Conservation (phyloP, 2,329 filamentous ascomycete genomes). For the Fusarium nelsonii region DNA sequence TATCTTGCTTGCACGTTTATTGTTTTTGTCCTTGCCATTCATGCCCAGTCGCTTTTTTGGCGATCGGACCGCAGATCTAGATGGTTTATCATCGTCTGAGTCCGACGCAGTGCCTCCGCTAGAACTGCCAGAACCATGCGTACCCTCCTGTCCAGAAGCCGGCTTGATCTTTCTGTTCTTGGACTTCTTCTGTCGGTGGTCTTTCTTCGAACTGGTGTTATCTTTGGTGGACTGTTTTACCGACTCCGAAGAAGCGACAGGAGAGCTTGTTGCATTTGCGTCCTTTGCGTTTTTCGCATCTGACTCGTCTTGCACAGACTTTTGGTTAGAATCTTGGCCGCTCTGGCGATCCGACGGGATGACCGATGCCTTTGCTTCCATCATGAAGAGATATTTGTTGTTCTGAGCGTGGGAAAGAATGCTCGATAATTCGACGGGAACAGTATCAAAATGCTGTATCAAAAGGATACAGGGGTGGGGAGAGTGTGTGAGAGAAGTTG, state of each 20-base stretch:
- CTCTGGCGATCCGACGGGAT: conserved; percentile 38
- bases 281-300: conserved; percentile 26
- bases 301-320: conserved; percentile 34
- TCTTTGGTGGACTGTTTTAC: conserved; percentile 23
- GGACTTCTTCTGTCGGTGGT: conserved; percentile 28
- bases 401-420: not conserved
- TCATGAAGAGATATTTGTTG: conserved; percentile 1
- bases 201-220: conserved; percentile 31
- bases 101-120: conserved; percentile 32
- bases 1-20: conserved; percentile 13
- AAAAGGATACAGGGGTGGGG: too few relatives aligned
- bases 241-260: conserved; percentile 17
- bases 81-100: conserved; percentile 29
- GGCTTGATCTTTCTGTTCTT: conserved; percentile 12
- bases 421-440: not conserved
- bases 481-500: not conserved
- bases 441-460: too few relatives aligned
- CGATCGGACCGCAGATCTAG: conserved; percentile 1
- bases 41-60: conserved; percentile 31
- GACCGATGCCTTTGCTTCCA: conserved; percentile 39
- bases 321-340: conserved; percentile 29
- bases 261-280: conserved; percentile 16
- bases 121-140: conserved; percentile 25
- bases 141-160: conserved; percentile 16
- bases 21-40: conserved; percentile 31